Base-by-base conservation (phyloP, 2,329 filamentous ascomycete genomes). In the Neurospora sp. region DNA sequence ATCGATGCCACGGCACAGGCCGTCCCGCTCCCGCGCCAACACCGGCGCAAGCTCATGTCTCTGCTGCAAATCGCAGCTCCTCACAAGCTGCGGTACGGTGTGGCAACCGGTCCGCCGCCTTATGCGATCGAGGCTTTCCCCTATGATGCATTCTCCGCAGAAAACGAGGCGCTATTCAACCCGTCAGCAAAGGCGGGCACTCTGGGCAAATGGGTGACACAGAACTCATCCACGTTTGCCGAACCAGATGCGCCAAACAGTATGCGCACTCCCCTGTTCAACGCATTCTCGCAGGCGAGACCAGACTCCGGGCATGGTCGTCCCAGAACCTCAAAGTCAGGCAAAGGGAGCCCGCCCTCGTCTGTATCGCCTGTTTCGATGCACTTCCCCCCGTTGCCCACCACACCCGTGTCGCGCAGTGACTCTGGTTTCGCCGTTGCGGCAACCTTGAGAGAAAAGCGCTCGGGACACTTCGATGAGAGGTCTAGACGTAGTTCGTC, bases 121-220 rank as follows among this genome's bases (percentile, higher is more conserved):
- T 98, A 98, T 79, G 94, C 93, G 3, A 89, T 97, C 69, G 96
- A 99, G 80, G 91, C 94, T 0, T 99, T 92, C 78, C 96, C 96
- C 0, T 92, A 92, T 77, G 93, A 98, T 78, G 87, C 92, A 2
- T 97, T 97, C 78, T 91, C 93, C 23, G 93, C 92, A 0, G 96
- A 99, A 79, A 94, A 93, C 73, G 86, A 90, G 39, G 86, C 90
- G 1, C 84, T 97, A 3, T 97, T 97, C 80, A 91, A 89, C 52
- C 85, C 92, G 23, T 88, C 86, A 73, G 86, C 94, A 1, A 82
- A 87, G 6, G 85, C 88, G 9, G 92, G 91, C 68, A 91, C 90
- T 0, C 84, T 99, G 68, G 89, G 92, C 66, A 96, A 93, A 76
- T 94, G 94, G 82, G 94, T 96, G 68, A 90, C 91, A 67, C 89